phyloP scores from a whole-genome alignment of 257 asterid genomes.

The Plantago major region DNA sequence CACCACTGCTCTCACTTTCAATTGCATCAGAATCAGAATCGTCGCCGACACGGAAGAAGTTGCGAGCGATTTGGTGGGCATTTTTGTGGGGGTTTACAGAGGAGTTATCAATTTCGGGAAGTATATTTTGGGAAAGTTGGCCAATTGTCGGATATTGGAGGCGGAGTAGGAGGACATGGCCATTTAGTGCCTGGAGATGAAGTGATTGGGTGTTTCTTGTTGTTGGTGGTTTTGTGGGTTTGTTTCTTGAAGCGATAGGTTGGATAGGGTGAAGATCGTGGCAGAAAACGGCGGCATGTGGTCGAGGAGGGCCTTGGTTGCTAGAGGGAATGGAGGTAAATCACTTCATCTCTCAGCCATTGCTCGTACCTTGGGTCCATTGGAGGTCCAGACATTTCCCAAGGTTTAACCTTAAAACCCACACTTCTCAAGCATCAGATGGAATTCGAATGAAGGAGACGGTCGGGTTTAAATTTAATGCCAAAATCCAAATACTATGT shows the following conservation, averaged over 20 bases:
- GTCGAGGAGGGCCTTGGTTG: conserved; percentile 59
- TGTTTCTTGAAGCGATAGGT: conserved; percentile 33
- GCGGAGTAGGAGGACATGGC: conserved; percentile 43
- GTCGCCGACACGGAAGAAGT: conserved; percentile 24
- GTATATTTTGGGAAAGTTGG: conserved; percentile 21
- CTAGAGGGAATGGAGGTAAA: conserved; percentile 74
- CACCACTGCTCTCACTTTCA: conserved; percentile 21
- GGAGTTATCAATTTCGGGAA: not conserved
- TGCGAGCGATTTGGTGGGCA: conserved; percentile 35
- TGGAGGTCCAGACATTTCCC: not conserved
- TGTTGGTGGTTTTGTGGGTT: not conserved
- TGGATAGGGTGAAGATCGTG: conserved; percentile 27
- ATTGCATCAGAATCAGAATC: conserved; percentile 25
- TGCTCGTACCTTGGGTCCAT: conserved; percentile 57
- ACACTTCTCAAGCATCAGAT: too few species aligned
- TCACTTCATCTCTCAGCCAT: conserved; percentile 49
- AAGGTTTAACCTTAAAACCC: too few species aligned
- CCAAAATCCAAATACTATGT: too few species aligned
- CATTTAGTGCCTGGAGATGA: conserved; percentile 42
- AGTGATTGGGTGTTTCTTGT: conserved; percentile 1
- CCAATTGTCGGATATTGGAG: conserved; percentile 33
- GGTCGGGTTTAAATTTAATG: too few species aligned
- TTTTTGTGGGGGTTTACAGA: conserved; percentile 35
- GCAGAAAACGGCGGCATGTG: conserved; percentile 17
- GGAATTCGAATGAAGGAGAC: too few species aligned